A percentile compares a stretch with the other conserved stretches of the same genome.
phyloP scores from a whole-genome alignment of 345 rosid species.

The Moricandia arvensis region DNA sequence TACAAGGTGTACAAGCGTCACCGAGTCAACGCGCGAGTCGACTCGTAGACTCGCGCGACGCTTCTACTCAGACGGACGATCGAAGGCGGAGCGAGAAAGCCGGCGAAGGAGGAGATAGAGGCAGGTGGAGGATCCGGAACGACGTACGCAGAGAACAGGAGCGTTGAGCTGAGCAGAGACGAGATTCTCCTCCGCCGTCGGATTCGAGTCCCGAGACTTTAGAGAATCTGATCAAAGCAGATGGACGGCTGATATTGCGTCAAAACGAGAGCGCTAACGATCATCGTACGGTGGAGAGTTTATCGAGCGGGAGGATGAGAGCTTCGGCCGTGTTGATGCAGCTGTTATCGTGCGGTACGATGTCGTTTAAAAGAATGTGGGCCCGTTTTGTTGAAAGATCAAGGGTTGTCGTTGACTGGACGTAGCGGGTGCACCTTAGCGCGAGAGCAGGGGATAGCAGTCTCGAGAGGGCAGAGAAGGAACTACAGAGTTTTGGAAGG shows the following conservation, averaged over 20 bases:
- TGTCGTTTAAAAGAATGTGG: constrained; percentile 77
- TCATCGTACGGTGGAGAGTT: constrained; percentile 51
- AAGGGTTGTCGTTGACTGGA: constrained; percentile 55
- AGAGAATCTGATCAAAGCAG: constrained; percentile 75
- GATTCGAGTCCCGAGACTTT: constrained; percentile 96
- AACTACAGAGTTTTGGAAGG: constrained; percentile 42
- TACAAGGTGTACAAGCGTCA: constrained; percentile 60
- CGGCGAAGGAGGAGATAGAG: constrained; percentile 39
- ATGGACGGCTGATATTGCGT: constrained; percentile 58
- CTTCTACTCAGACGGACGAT: constrained; percentile 89
- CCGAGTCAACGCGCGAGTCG: constrained; percentile 60
- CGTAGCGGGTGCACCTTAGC: constrained; percentile 49
- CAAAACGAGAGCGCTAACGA: constrained; percentile 27
- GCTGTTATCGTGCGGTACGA: constrained; percentile 83
- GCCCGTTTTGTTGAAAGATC: constrained; percentile 57
- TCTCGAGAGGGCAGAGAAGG: constrained; percentile 27
- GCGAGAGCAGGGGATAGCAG: constrained; percentile 42
- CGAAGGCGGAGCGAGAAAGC: constrained; percentile 53
- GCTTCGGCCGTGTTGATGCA: constrained; percentile 93
- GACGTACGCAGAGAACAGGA: constrained; percentile 41
- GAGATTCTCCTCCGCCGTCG: constrained; percentile 96
- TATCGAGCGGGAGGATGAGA: constrained; percentile 58
- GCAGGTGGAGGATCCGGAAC: constrained; percentile 3
- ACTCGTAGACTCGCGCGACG: constrained; percentile 63
- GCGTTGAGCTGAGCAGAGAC: constrained; percentile 63